These are phyloP conservation scores for Grosmannia penicillata DNA, from an alignment of 2,329 filamentous ascomycete species.

Conservation along the genomic window DNA sequence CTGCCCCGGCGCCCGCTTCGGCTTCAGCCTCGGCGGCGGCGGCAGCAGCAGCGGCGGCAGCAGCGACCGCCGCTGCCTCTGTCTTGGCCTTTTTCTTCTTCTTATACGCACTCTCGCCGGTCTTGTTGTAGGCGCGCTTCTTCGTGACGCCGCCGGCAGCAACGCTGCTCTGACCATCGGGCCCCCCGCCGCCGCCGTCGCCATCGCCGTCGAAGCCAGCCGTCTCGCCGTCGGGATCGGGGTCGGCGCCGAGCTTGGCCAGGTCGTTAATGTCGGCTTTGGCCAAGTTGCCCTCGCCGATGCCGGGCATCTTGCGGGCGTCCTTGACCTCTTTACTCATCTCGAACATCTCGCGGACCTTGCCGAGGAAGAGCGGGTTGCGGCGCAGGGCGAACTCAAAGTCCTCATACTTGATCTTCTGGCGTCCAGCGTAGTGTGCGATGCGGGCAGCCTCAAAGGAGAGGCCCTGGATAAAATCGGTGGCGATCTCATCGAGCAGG, in stretches of 20 bases:
- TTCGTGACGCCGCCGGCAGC: neutral
- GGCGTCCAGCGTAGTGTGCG: constrained; percentile 72
- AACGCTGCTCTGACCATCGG: constrained; percentile 4
- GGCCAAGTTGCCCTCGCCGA: constrained; percentile 36
- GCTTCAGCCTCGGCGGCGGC: neutral
- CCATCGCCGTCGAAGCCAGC: constrained; percentile 1
- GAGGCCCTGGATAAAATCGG: constrained; percentile 89
- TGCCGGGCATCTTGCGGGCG: constrained; percentile 60
- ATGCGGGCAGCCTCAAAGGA: constrained; percentile 79
- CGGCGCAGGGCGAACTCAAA: constrained; percentile 87
- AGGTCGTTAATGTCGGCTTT: constrained; percentile 14
- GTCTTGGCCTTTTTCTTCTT: constrained; percentile 12
- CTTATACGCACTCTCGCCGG: constrained; percentile 7
- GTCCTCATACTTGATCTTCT: constrained; percentile 97
- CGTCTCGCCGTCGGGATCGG: constrained; percentile 4
- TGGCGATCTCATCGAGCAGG: constrained; percentile 86
- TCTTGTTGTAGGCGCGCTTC: constrained; percentile 6
- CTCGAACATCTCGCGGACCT: constrained; percentile 77
- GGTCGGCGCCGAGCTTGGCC: constrained; percentile 9
- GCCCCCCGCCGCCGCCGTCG: constrained; percentile 3
- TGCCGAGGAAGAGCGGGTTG: constrained; percentile 72
- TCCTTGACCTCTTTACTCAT: constrained; percentile 79
- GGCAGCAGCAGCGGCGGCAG: neutral
- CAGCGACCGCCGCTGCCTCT: neutral
- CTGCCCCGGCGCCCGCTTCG: neutral